Percentiles rank a stretch among this genome's conserved stretches.
Evolutionary conservation across 352 stramenopile species (phyloP).

Genomic region (Globisporangium carolinianum): DNA sequence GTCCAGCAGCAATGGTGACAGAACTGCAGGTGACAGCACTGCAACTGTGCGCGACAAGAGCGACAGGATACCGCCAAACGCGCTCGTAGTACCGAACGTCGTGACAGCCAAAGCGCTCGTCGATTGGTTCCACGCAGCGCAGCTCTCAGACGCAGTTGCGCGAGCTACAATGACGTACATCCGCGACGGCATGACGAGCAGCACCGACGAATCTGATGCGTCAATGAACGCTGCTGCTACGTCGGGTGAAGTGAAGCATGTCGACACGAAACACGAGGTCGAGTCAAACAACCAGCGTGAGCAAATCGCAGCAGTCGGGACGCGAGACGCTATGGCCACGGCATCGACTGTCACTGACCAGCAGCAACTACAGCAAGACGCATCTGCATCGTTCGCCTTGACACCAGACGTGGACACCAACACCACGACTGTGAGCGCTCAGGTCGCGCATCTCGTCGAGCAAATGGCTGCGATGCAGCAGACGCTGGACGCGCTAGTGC

Average conservation of each 20-base stretch:
- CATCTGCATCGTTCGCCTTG: background rate
- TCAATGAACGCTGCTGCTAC: too few species aligned
- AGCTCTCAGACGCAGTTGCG: background rate
- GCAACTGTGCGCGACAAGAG: background rate
- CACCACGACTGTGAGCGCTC: background rate
- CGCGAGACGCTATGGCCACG: too few species aligned
- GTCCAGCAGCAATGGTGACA: background rate
- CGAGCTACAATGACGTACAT: background rate
- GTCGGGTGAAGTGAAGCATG: background rate
- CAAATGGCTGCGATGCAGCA: slow-evolving; percentile 11
- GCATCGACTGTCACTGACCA: too few species aligned
- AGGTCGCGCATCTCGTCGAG: background rate
- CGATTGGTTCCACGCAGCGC: background rate
- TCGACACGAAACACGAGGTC: background rate
- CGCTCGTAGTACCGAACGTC: background rate
- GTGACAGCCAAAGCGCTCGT: background rate
- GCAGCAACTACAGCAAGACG: background rate
- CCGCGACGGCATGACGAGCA: background rate
- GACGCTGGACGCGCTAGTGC: slow-evolving; percentile 5
- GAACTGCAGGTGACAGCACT: background rate
- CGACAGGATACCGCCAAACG: too few species aligned
- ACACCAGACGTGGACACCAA: background rate
- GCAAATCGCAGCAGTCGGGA: too few species aligned
- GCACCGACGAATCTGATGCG: background rate
- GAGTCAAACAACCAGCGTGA: background rate